Conservation (phyloP, 2,329 filamentous ascomycete genomes). For the Leptographium procerum region DNA sequence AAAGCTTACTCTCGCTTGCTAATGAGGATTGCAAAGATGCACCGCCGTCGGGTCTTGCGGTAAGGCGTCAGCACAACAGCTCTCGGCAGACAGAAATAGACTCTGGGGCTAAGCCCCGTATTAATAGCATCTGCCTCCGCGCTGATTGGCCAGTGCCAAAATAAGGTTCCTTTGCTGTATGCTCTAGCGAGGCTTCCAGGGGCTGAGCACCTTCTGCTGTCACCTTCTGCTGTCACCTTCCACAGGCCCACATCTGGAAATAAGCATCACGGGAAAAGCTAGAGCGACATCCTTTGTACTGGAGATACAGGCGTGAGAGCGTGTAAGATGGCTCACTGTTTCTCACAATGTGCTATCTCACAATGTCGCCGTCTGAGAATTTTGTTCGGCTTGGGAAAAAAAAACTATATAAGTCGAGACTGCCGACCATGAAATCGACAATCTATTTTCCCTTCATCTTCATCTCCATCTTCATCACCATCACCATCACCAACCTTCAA, state of each 20-base stretch:
- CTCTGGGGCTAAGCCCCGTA: not conserved
- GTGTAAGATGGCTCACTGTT: not conserved
- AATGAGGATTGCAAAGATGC: not conserved
- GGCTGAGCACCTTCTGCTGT: not conserved
- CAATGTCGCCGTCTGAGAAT: no score
- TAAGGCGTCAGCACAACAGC: not conserved
- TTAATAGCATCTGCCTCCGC: no score
- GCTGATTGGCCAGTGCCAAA: not conserved
- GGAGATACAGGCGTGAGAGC: not conserved
- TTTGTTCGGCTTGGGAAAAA: not conserved
- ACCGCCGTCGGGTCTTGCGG: not conserved
- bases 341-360: not conserved
- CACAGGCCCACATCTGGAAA: not conserved
- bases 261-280: not conserved
- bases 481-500: slow-evolving; percentile 2
- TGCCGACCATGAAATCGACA: not conserved
- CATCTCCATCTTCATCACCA: not conserved
- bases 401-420: not conserved
- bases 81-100: not conserved
- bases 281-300: no score
- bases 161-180: not conserved
- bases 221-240: not conserved
- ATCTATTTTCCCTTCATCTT: not conserved
- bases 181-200: not conserved
- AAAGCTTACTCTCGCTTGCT: no score